Percentiles rank a stretch among this genome's conserved stretches.
phyloP scores from a whole-genome alignment of 345 rosid genomes.

The Euphorbia peplus region DNA sequence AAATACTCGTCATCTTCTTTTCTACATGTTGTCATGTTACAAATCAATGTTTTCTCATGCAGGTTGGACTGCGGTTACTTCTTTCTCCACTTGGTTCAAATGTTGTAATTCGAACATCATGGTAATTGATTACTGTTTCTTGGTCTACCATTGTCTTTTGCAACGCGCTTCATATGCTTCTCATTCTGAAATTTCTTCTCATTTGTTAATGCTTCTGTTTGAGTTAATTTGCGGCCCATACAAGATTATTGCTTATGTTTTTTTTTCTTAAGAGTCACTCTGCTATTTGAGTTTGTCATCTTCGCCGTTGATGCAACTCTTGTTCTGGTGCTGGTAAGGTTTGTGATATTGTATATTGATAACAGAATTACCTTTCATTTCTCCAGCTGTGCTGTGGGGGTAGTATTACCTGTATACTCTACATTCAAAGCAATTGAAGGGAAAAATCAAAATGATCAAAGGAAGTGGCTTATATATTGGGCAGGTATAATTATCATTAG shows the following conservation, averaged over 20 bases:
- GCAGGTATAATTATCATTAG: slow-evolving; percentile 26
- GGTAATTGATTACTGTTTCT: slow-evolving; percentile 37
- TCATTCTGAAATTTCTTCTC: neutral
- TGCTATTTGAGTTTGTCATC: neutral
- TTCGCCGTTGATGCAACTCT: neutral
- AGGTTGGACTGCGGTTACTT: slow-evolving; percentile 79
- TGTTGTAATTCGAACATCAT: slow-evolving; percentile 75
- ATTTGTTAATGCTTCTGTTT: neutral
- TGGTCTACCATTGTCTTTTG: neutral
- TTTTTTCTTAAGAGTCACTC: neutral
- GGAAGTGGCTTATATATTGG: slow-evolving; percentile 45
- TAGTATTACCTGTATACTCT: slow-evolving; percentile 74
- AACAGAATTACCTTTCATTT: slow-evolving; percentile 1
- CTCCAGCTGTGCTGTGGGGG: slow-evolving; percentile 74
- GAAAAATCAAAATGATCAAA: slow-evolving; percentile 41
- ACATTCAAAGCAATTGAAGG: slow-evolving; percentile 82
- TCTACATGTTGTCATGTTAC: neutral
- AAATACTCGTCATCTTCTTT: neutral
- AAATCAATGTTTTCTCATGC: neutral
- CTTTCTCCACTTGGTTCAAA: slow-evolving; percentile 68
- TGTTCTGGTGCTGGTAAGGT: neutral
- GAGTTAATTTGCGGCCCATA: neutral
- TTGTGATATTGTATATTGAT: neutral
- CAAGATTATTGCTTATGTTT: neutral
- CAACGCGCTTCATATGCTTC: neutral